Percentiles rank a stretch among this genome's conserved stretches.
Conservation (phyloP, 805 yeast genomes). For the Kregervanrija delftensis region DNA sequence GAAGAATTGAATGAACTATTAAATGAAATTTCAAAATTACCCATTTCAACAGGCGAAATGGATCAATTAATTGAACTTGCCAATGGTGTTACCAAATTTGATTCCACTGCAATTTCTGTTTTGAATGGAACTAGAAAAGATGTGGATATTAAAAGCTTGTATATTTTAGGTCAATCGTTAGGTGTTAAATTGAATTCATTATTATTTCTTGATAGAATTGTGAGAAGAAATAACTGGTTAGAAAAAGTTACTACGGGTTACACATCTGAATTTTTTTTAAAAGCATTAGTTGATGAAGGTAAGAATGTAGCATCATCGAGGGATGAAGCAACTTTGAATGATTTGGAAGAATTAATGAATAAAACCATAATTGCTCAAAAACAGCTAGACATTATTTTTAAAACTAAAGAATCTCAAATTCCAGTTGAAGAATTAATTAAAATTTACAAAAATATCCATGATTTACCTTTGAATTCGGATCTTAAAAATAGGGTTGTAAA, state of each 20-base stretch:
- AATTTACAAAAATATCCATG: not conserved
- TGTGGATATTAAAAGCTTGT: conserved; percentile 36
- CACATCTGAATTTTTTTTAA: conserved; percentile 20
- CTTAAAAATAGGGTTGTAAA: not conserved
- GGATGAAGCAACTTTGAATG: conserved; percentile 11
- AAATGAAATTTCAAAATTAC: conserved; percentile 40
- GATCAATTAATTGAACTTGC: conserved; percentile 50
- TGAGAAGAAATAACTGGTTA: conserved; percentile 34
- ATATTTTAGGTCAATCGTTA: conserved; percentile 52
- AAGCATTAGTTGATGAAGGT: conserved; percentile 20
- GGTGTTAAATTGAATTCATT: conserved; percentile 49
- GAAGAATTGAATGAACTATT: conserved; percentile 34
- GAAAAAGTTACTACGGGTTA: conserved; percentile 16
- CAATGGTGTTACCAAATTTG: conserved; percentile 45
- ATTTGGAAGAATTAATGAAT: conserved; percentile 6
- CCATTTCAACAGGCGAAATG: conserved; percentile 51
- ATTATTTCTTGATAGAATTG: conserved; percentile 32
- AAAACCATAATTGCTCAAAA: conserved; percentile 12
- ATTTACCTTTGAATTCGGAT: conserved; percentile 3
- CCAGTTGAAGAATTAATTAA: not conserved
- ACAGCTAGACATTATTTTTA: conserved; percentile 4
- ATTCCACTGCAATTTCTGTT: conserved; percentile 36
- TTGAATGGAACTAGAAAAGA: conserved; percentile 23
- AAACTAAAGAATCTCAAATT: not conserved
- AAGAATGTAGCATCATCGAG: conserved; percentile 8